A percentile compares a stretch with the other conserved stretches of the same genome.
These are phyloP conservation scores for Monosporascus sp. DNA, from an alignment of 2,329 filamentous ascomycete species.

Conservation along the genomic window DNA sequence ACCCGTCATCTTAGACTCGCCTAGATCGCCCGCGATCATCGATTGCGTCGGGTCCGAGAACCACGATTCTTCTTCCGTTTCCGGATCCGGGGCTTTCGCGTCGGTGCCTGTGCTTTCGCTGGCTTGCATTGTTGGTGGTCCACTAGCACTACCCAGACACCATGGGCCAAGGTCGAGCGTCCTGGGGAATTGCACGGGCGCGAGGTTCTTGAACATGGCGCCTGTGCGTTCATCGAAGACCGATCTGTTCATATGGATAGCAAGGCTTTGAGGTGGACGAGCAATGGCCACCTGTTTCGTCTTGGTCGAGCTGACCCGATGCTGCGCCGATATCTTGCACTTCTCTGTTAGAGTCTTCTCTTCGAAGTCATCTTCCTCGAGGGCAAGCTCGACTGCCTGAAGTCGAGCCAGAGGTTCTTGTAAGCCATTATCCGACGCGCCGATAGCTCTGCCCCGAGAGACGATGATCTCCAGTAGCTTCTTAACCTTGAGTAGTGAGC, in stretches of 20 bases:
- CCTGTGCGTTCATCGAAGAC: constrained; percentile 83
- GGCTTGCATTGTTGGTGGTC: constrained; percentile 2
- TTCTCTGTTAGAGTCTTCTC: constrained; percentile 59
- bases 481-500: constrained; percentile 64
- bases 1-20: constrained; percentile 47
- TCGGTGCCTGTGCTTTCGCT: constrained; percentile 13
- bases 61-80: constrained; percentile 58
- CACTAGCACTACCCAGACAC: constrained; percentile 64
- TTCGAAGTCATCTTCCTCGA: constrained; percentile 76
- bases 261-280: constrained; percentile 72
- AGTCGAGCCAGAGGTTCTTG: constrained; percentile 52
- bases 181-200: constrained; percentile 70
- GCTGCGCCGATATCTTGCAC: constrained; percentile 62
- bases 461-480: constrained; percentile 43
- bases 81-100: constrained; percentile 19
- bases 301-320: constrained; percentile 73
- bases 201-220: constrained; percentile 75
- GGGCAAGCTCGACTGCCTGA: constrained; percentile 59
- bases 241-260: constrained; percentile 86
- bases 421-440: constrained; percentile 42
- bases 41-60: constrained; percentile 61
- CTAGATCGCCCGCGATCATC: constrained; percentile 60
- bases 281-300: constrained; percentile 85
- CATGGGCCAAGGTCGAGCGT: constrained; percentile 74
- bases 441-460: constrained; percentile 31